Evolutionary conservation across 768 basidiomycete genomes (phyloP), one percentile per base, ranked within the genome.

Genomic region (Mycena venus): DNA sequence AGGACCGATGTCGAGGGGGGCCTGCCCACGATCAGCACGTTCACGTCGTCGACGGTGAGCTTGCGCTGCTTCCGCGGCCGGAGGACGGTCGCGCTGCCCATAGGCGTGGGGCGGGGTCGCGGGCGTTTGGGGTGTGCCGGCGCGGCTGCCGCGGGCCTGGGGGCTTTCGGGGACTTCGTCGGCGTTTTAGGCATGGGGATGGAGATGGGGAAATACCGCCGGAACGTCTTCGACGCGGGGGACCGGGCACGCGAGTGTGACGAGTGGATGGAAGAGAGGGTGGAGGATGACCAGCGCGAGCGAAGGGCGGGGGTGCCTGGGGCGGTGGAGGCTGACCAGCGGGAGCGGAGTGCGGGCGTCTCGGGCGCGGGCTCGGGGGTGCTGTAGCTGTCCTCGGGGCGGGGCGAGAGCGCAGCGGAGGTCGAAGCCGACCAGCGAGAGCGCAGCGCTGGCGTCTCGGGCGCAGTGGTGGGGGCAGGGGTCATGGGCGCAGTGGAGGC

Each of bases 351-450:
- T 25, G 51, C 55, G 15, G 55, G 56, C 3, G 56, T 58, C 32
- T 36, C 9, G 23, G 49, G 49, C 7, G 49, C 23, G 42, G 21
- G n/a, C n/a, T n/a, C n/a, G 21, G 55, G 55, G 6, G 31, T 34
- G 19, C 10, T 53, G n/a, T n/a, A n/a, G 15, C 19, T 47, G 51
- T 17, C 51, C 31, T 10, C 29, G 3, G 25, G 29, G 17, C 14
- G 27, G 55, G 29, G 55, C 9, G 55, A 32, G 31, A n/a, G n/a
- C n/a, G 29, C 27, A 12, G 55, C 55, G 29, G 29, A 32, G 31
- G 88, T 88, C 25, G 87, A 87, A 8, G 83, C 80, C n/a, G 87
- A 88, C 88, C 88, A 88, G 74, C 88, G 87, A 60, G 87, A 89
- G 69, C 87, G 83, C 63, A 88, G 65, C 23, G 65, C 66, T n/a